These are phyloP conservation scores for Penicillium sp. DNA, from an alignment of 2,329 filamentous ascomycete species.

Conservation along the genomic window DNA sequence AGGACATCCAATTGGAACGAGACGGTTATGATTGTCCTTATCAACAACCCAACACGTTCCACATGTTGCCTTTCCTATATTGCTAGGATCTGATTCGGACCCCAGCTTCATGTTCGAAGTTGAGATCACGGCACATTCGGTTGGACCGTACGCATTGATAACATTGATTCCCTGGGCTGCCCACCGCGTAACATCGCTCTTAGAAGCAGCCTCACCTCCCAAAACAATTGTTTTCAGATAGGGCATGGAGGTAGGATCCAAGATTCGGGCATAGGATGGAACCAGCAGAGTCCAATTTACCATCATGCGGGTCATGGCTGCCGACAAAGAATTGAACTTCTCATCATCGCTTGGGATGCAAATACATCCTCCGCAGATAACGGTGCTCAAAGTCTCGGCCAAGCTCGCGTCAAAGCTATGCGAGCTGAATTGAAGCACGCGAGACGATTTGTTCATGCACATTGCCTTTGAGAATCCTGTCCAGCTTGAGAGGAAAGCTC, in stretches of 20 bases:
- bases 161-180: too few relatives aligned
- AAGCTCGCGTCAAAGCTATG: too few relatives aligned
- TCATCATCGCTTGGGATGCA: constrained; percentile 35
- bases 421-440: constrained; percentile 43
- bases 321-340: constrained; percentile 43
- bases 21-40: too few relatives aligned
- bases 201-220: too few relatives aligned
- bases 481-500: constrained; percentile 51
- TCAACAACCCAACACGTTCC: neutral
- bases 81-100: neutral
- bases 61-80: neutral
- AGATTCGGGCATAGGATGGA: constrained; percentile 38
- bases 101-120: neutral
- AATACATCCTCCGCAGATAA: too few relatives aligned
- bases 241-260: constrained; percentile 28
- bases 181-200: too few relatives aligned
- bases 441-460: constrained; percentile 43
- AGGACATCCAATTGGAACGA: too few relatives aligned
- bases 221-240: constrained; percentile 22
- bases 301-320: constrained; percentile 36
- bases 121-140: constrained; percentile 1
- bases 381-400: too few relatives aligned
- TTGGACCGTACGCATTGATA: too few relatives aligned
- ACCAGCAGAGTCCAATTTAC: constrained; percentile 57
- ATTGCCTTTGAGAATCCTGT: constrained; percentile 47